Base-by-base conservation (phyloP, 2,329 filamentous ascomycete genomes). In the Aspergillus melleus region DNA sequence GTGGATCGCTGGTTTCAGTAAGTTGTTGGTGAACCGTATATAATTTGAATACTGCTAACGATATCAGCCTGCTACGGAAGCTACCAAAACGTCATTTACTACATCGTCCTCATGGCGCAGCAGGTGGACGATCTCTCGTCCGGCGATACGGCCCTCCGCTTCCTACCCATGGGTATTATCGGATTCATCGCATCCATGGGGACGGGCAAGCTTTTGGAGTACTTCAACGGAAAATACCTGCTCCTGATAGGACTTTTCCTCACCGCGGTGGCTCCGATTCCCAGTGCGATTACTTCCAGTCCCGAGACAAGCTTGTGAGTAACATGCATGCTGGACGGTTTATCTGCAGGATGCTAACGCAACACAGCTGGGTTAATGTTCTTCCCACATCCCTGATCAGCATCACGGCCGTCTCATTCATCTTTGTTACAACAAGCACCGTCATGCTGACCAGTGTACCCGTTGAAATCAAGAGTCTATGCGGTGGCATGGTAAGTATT, bases 1-100 rank as follows among this genome's bases (percentile, higher is more conserved):
- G 0, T 81, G 79, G 79, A 69, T 81, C 24, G 72, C 77, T 14
- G 78, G 78, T 1, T 80, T 80, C 57, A 72, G 73, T 75, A 65
- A 63, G 68, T 66, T 9, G 20, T 19, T 5, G 26, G 26, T 6
- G 2, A 10, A 30, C 2, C 3, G 32, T 3, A 0, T n/a, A 8
- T 1, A 10, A 1, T 9, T 14, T 3, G 6, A 10, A 0, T 11
- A 36, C 16, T 49, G 16, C 64, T 67, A 61, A 68, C 36, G 58
- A 4, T 10, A 20, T 1, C 29, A 75, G 75, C 77, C 52, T 74
- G 73, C 58, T 79, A 79, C 59, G 77, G 77, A 14, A 76, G 74
- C 30, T 79, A 79, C 58, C 76, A 79, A 59, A 77, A 75, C 1
- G 70, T 77, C 3, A 74, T 79, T 52, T 79, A 78, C 64, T 79